phyloP scores from a whole-genome alignment of 176 grass and related monocot species.

The Themeda triandra region DNA sequence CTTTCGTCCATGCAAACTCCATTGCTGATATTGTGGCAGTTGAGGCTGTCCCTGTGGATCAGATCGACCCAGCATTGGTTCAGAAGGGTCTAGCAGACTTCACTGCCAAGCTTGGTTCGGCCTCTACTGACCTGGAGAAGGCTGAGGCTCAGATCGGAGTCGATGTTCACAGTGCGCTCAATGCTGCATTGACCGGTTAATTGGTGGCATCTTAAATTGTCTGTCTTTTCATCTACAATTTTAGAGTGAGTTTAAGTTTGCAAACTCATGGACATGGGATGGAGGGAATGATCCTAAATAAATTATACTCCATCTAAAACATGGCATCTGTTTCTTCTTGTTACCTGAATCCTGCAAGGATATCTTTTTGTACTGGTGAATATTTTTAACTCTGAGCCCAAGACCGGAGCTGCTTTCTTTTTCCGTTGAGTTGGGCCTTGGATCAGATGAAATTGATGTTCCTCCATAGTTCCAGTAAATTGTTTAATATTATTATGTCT shows the following conservation, averaged over 20 bases:
- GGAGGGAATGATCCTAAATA: conserved; percentile 75
- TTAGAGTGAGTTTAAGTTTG: conserved; percentile 43
- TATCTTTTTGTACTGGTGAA: conserved; percentile 61
- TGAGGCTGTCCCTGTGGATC: conserved; percentile 77
- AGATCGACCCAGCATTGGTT: conserved; percentile 71
- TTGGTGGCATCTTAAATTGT: conserved; percentile 12
- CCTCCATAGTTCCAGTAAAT: not conserved
- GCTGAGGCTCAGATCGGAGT: conserved; percentile 94
- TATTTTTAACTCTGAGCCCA: conserved; percentile 26
- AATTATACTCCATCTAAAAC: conserved; percentile 52
- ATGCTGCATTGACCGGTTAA: conserved; percentile 78
- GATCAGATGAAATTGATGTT: conserved; percentile 2
- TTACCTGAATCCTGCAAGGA: conserved; percentile 31
- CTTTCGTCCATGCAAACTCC: conserved; percentile 95
- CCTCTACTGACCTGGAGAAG: conserved; percentile 87
- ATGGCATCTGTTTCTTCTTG: conserved; percentile 20
- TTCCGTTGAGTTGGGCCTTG: not conserved
- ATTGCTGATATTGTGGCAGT: conserved; percentile 92
- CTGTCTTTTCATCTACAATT: conserved; percentile 46
- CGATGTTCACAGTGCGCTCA: conserved; percentile 96
- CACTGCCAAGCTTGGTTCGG: conserved; percentile 84
- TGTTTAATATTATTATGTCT: not conserved
- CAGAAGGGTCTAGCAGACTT: conserved; percentile 87
- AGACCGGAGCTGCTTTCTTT: not conserved
- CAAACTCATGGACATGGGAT: conserved; percentile 41